Percentiles rank a stretch among this genome's conserved stretches.
Conservation (phyloP, 768 basidiomycete genomes). For the Pisolithus albus region DNA sequence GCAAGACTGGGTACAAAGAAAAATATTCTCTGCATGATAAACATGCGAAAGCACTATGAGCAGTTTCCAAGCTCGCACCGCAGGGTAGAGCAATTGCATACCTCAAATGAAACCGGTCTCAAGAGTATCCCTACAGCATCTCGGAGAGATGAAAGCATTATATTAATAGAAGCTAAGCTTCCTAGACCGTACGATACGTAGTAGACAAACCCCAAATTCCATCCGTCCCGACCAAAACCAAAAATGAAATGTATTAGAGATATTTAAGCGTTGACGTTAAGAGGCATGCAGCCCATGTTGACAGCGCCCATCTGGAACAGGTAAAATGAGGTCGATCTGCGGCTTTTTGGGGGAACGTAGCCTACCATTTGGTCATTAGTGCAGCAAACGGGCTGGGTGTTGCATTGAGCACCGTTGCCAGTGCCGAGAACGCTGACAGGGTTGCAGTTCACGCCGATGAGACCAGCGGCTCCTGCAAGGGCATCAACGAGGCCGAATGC, state of each 20-base stretch:
- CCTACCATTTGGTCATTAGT: conserved; percentile 38
- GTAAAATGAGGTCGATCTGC: no score
- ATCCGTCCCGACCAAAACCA: background rate
- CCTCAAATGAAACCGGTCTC: no score
- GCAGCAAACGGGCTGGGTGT: conserved; percentile 40
- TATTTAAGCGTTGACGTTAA: conserved; percentile 21
- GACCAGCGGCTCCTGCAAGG: background rate
- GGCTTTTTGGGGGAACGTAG: background rate
- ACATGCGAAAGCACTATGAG: no score
- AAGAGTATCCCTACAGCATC: no score
- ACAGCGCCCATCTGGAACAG: conserved; percentile 28
- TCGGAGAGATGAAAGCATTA: background rate
- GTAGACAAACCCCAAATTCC: background rate
- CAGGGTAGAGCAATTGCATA: no score
- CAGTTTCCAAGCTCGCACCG: no score
- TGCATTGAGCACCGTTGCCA: background rate
- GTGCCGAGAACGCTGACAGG: conserved; percentile 23
- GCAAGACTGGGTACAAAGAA: no score
- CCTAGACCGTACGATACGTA: background rate
- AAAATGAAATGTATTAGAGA: background rate
- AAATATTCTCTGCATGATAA: no score
- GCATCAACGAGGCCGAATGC: background rate
- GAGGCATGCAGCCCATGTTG: conserved; percentile 31
- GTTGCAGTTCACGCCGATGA: conserved; percentile 32
- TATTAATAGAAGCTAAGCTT: background rate